Base-by-base conservation (phyloP, 805 yeast species). In the Pichia deserticola region DNA sequence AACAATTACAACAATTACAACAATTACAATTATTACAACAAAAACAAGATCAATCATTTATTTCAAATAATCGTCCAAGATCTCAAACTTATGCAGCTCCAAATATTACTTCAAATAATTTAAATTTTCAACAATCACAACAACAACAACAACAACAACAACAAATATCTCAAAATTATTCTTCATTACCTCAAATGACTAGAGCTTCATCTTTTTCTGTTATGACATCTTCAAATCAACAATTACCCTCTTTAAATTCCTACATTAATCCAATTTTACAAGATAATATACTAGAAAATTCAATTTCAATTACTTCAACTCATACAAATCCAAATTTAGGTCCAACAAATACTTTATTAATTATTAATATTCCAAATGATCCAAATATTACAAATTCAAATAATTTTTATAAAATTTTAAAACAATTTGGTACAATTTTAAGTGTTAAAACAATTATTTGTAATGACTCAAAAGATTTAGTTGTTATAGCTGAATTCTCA, bases 321-420 rank as follows among this genome's bases (percentile, higher is more conserved):
- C 80, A 81, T 57, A 84, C 82, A 48, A 88, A 84, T 60, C 75
- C 86, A 4, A 71, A 80, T 42, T 62, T 88, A 56, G 81, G 86
- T 15, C 95, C 95, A 15, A 82, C 96, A 0, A 79, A 84, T 56
- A 81, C 88, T 11, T 72, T 92, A 42, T 74, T 90, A 55, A 72
- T 93, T 48, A 86, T 89, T 42, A 89, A 90, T 60, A 74, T 92
- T 46, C 97, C 97, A 11, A 58, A 56, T 36, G 69, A 64, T 51
- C 44, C 63, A 10, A 47, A 46, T 8, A 51, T 66, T 38, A 59
- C 67, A 15, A 74, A 81, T 40, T 75, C 89, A 5, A 66, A 86
- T 51, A 82, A 84, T 47, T 69, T 81, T 12, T 60, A 65, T 53
- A 66, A 65, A 47, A 67, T 87, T 44, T 74, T 85, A 55, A 65